phyloP scores from a whole-genome alignment of 192 early-diverging fungal species.

The Coemansia pectinata region DNA sequence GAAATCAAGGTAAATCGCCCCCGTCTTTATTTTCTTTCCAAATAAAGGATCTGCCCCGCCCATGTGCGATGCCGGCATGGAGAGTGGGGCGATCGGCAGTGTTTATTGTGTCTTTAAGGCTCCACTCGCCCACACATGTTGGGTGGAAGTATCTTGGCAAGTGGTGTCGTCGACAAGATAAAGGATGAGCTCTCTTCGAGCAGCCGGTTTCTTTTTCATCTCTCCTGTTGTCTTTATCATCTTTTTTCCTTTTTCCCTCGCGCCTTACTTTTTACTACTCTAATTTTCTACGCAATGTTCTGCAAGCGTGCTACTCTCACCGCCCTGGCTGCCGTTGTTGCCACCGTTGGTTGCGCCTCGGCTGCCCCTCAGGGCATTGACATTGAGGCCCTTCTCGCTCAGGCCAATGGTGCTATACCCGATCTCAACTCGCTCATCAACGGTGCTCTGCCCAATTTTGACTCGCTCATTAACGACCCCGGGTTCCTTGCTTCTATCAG shows the following conservation, averaged over 20 bases:
- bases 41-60: background rate
- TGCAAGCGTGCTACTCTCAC: background rate
- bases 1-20: background rate
- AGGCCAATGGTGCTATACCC: background rate
- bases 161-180: background rate
- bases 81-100: background rate
- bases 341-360: conserved; percentile 2
- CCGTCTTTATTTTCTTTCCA: background rate
- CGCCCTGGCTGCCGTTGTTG: background rate
- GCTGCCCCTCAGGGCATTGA: conserved; percentile 15
- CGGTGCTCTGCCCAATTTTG: background rate
- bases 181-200: background rate
- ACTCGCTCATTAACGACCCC: conserved; percentile 6
- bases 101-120: background rate
- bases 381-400: background rate
- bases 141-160: background rate
- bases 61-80: background rate
- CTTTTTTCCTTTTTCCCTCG: background rate
- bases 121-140: background rate
- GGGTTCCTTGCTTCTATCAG: conserved; percentile 19
- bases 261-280: background rate
- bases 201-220: background rate
- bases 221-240: background rate
- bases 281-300: background rate
- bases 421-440: background rate